A percentile compares a stretch with the other conserved stretches of the same genome.
Evolutionary conservation across 176 grass and related monocot genomes (phyloP).

Genomic region (Ensete glaucum): DNA sequence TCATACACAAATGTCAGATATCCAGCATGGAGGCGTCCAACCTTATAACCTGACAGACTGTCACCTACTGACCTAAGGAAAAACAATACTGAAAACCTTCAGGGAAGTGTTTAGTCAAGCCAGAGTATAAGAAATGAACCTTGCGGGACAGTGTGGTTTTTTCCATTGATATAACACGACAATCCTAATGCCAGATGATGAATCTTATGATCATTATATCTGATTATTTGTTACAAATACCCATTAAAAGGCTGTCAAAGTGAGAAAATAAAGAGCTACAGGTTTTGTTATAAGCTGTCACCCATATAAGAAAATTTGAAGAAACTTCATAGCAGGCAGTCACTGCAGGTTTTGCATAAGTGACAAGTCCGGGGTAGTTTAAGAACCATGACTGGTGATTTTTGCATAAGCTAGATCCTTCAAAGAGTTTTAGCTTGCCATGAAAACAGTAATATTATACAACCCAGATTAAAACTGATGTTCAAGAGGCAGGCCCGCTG

Average conservation of each 20-base stretch:
- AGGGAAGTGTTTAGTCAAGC: not conserved
- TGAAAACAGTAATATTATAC: not conserved
- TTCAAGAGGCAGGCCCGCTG: not conserved
- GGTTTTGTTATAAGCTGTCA: no score
- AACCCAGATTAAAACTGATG: not conserved
- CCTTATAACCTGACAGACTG: not conserved
- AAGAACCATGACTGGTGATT: no score
- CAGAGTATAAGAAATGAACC: not conserved
- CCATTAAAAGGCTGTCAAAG: no score
- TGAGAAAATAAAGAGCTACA: no score
- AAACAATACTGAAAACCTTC: not conserved
- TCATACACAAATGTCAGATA: not conserved
- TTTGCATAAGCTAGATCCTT: no score
- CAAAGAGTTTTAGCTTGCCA: no score
- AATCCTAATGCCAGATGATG: not conserved
- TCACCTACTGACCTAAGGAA: not conserved
- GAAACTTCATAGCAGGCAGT: no score
- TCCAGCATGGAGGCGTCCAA: not conserved
- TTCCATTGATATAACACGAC: not conserved
- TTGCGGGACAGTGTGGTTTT: not conserved
- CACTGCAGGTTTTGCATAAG: no score
- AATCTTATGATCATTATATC: no score
- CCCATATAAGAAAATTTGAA: no score
- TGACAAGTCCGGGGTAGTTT: no score
- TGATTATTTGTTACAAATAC: no score